A percentile compares a stretch with the other conserved stretches of the same genome.
Evolutionary conservation across 805 yeast species (phyloP).

Genomic region (Scheffersomyces lignosus): DNA sequence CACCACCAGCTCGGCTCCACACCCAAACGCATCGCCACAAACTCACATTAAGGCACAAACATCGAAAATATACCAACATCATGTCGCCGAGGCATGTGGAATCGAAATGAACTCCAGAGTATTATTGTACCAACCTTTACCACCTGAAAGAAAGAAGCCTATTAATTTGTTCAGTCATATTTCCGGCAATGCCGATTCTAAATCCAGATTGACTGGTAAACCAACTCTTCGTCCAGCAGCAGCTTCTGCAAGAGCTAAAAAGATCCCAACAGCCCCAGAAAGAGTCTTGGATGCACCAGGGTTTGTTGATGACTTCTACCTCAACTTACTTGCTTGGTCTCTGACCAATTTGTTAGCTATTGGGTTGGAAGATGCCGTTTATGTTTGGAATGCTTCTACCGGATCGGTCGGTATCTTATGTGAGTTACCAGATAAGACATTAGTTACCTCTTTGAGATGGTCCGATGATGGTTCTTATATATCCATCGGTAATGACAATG

Average conservation of each 20-base stretch:
- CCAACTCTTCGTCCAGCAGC: slow-evolving; percentile 45
- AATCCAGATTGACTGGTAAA: slow-evolving; percentile 27
- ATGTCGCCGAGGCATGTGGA: slow-evolving; percentile 95
- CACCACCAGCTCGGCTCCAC: slow-evolving; percentile 31
- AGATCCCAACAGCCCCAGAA: slow-evolving; percentile 84
- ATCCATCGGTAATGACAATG: slow-evolving; percentile 81
- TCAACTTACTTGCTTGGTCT: slow-evolving; percentile 88
- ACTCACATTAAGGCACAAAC: slow-evolving; percentile 57
- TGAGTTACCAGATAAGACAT: slow-evolving; percentile 48
- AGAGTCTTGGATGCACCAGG: slow-evolving; percentile 97
- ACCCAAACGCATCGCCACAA: slow-evolving; percentile 50
- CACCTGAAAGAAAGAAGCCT: slow-evolving; percentile 60
- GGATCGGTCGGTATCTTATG: slow-evolving; percentile 74
- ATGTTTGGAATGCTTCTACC: slow-evolving; percentile 87
- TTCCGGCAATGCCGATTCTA: slow-evolving; percentile 14
- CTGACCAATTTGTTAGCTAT: slow-evolving; percentile 77
- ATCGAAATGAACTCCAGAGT: slow-evolving; percentile 79
- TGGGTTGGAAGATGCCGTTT: slow-evolving; percentile 80
- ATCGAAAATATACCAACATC: slow-evolving; percentile 62
- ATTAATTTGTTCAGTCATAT: slow-evolving; percentile 31
- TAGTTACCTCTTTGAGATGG: slow-evolving; percentile 80
- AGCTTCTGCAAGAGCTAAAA: slow-evolving; percentile 69
- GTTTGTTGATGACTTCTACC: slow-evolving; percentile 85
- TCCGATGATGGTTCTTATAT: slow-evolving; percentile 86
- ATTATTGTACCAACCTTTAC: slow-evolving; percentile 80